Evolutionary conservation across 1,284 basidiomycete species (phyloP).

Genomic region (Pascua guehoae): DNA sequence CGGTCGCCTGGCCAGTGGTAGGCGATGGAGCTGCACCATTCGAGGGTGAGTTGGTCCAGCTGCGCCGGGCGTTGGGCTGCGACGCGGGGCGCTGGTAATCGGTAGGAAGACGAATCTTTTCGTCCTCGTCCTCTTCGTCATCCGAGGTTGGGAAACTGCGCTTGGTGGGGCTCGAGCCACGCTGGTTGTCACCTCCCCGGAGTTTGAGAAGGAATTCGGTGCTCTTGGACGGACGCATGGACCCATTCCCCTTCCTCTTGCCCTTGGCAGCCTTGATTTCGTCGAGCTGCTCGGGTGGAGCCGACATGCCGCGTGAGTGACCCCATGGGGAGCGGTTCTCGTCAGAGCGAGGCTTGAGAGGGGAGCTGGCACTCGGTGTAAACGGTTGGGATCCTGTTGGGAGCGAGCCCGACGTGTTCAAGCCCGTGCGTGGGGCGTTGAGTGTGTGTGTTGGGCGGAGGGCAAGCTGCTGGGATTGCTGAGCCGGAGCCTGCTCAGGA

Average conservation of each 20-base stretch:
- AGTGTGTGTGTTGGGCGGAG: too few species aligned
- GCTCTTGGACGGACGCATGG: slow-evolving; percentile 6
- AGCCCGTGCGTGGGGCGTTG: too few species aligned
- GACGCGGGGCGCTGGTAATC: background rate
- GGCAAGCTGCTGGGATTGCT: too few species aligned
- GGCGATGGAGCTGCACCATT: background rate
- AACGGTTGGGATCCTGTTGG: too few species aligned
- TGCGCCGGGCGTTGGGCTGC: background rate
- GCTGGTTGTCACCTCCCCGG: background rate
- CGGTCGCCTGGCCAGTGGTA: background rate
- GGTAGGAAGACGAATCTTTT: slow-evolving; percentile 2
- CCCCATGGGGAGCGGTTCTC: background rate
- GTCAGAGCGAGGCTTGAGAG: background rate
- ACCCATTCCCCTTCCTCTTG: background rate
- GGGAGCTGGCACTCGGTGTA: too few species aligned
- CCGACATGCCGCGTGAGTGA: background rate
- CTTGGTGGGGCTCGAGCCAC: too few species aligned
- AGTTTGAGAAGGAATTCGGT: slow-evolving; percentile 11
- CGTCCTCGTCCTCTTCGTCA: slow-evolving; percentile 9
- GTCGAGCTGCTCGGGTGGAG: background rate
- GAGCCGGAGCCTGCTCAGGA: too few species aligned
- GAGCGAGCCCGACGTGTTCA: too few species aligned
- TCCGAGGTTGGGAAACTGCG: background rate
- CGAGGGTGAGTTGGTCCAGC: background rate
- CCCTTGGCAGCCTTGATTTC: background rate